phyloP scores from a whole-genome alignment of 106 monocot genomes.

The Platanthera guangdongensis region DNA sequence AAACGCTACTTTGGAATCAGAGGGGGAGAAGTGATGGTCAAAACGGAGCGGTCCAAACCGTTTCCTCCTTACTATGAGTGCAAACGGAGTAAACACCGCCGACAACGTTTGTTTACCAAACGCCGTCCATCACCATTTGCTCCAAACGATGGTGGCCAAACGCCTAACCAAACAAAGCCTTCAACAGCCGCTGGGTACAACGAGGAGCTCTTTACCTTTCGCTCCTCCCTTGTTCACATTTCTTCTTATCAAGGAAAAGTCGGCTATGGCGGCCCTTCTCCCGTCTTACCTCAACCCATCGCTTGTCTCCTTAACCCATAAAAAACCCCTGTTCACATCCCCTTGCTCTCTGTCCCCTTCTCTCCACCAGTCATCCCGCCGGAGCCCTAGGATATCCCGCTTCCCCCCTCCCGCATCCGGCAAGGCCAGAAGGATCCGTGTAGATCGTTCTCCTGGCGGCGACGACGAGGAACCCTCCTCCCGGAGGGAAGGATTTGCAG shows the following conservation, averaged over 20 bases:
- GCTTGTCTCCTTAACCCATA: not conserved
- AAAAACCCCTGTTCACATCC: slow-evolving; percentile 6
- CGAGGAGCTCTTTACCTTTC: not conserved
- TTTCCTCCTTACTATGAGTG: too few relatives aligned
- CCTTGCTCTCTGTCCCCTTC: not conserved
- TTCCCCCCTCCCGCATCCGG: not conserved
- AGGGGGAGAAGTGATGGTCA: too few relatives aligned
- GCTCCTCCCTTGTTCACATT: not conserved
- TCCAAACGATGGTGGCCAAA: too few relatives aligned
- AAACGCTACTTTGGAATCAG: too few relatives aligned
- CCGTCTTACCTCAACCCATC: not conserved
- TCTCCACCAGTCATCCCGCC: not conserved
- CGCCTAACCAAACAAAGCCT: too few relatives aligned
- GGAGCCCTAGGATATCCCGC: slow-evolving; percentile 2
- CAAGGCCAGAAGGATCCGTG: slow-evolving; percentile 1
- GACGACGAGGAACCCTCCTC: not conserved
- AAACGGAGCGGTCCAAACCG: too few relatives aligned
- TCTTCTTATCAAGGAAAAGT: not conserved
- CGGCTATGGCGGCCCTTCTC: slow-evolving; percentile 12
- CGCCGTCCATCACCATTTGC: too few relatives aligned
- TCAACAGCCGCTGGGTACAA: too few relatives aligned
- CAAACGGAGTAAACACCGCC: too few relatives aligned
- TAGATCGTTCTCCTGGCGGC: not conserved
- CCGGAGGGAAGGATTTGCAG: not conserved
- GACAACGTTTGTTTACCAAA: too few relatives aligned